These are phyloP conservation scores for Citrus glauca DNA, from an alignment of 345 rosid species.

Conservation along the genomic window DNA sequence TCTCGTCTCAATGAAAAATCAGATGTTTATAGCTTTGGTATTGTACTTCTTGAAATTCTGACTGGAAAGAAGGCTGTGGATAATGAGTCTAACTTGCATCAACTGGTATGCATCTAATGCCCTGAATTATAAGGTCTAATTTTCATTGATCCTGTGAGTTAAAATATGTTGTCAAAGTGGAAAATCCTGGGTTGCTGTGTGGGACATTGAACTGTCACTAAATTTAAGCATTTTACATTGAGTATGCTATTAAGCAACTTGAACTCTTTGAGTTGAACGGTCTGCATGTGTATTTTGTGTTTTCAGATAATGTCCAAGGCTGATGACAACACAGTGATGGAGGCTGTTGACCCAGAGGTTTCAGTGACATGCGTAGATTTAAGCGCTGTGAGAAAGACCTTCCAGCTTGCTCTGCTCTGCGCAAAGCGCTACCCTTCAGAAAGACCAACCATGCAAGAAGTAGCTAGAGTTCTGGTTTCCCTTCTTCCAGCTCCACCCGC, in stretches of 20 bases:
- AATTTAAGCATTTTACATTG: neutral
- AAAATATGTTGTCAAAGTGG: neutral
- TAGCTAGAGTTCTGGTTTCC: constrained; percentile 62
- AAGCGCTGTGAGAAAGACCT: constrained; percentile 56
- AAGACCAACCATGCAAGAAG: constrained; percentile 92
- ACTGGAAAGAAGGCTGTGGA: constrained; percentile 98
- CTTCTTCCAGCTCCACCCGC: constrained; percentile 50
- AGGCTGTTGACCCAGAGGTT: constrained; percentile 86
- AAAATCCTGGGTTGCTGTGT: neutral
- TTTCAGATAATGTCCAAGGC: constrained; percentile 69
- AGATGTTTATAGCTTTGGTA: constrained; percentile 92
- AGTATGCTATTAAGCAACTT: neutral
- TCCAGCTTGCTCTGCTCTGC: constrained; percentile 81
- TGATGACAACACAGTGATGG: constrained; percentile 83
- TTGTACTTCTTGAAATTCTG: constrained; percentile 90
- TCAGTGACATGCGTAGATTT: constrained; percentile 74
- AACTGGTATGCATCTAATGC: constrained; percentile 51
- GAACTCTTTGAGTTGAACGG: too few relatives aligned
- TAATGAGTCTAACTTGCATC: constrained; percentile 84
- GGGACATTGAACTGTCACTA: neutral
- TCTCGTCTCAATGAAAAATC: constrained; percentile 83
- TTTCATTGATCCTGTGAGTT: neutral
- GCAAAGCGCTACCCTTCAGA: constrained; percentile 65
- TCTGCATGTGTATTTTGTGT: neutral
- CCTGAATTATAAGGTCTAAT: neutral